Evolutionary conservation across 371 early-diverging fungal species (phyloP).

Genomic region (Mucor ambiguus): DNA sequence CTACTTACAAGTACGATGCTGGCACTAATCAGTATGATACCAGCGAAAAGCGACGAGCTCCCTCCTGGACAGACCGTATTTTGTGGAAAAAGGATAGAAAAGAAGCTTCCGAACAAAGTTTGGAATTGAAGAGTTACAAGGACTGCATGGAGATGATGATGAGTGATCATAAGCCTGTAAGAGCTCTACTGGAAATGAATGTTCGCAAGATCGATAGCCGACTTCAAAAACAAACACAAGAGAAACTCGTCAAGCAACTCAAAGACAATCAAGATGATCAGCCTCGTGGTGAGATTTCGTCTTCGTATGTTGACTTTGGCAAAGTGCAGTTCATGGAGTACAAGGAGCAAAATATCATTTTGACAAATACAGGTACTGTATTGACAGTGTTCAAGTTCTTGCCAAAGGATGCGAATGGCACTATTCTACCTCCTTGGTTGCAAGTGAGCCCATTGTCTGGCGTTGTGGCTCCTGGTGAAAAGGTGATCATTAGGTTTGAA

Average conservation of each 20-base stretch:
- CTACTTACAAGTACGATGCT: conserved; percentile 92
- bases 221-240: conserved; percentile 55
- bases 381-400: conserved; percentile 72
- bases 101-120: conserved; percentile 19
- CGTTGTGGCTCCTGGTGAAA: conserved; percentile 73
- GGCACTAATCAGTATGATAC: conserved; percentile 86
- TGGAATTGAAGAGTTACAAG: conserved; percentile 54
- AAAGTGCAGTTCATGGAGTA: conserved; percentile 69
- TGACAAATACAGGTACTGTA: conserved; percentile 82
- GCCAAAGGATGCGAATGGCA: conserved; percentile 59
- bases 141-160: conserved; percentile 65
- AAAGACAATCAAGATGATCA: conserved; percentile 82
- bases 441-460: conserved; percentile 66
- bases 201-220: conserved; percentile 55
- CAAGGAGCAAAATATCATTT: conserved; percentile 53
- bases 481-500: conserved; percentile 64
- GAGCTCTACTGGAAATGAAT: conserved; percentile 65
- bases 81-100: conserved; percentile 72
- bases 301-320: conserved; percentile 76
- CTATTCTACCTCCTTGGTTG: conserved; percentile 69
- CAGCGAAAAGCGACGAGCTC: conserved; percentile 84
- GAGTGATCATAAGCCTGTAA: conserved; percentile 96
- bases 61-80: conserved; percentile 94
- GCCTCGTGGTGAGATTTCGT: conserved; percentile 70
- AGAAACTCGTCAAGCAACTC: conserved; percentile 70